These are phyloP conservation scores for Halophytophthora batemanensis DNA, from an alignment of 352 stramenopile species.

Conservation along the genomic window DNA sequence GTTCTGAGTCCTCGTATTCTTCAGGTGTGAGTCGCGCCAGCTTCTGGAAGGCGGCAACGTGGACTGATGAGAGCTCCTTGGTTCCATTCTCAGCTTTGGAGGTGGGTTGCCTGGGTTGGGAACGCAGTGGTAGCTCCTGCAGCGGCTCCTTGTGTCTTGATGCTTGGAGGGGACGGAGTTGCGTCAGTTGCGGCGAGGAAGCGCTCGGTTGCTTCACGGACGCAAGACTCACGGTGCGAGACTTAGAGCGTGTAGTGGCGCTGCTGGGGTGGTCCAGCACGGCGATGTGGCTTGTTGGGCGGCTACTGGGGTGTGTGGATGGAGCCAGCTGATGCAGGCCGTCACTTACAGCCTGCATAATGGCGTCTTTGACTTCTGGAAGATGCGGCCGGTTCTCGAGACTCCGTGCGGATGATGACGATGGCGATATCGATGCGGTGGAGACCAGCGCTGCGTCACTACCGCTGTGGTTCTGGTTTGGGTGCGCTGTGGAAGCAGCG, in stretches of 20 bases:
- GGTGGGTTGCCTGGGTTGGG: constrained; percentile 4
- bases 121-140: constrained; percentile 1
- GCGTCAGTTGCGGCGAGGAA: constrained; percentile 7
- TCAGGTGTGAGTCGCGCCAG: constrained; percentile 28
- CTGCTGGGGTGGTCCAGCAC: too few species aligned
- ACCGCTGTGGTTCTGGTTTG: too few species aligned
- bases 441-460: too few species aligned
- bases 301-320: too few species aligned
- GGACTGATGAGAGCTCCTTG: constrained; percentile 8
- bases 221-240: constrained; percentile 9
- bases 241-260: neutral
- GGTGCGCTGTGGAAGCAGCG: too few species aligned
- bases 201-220: constrained; percentile 1
- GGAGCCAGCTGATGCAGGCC: too few species aligned
- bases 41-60: constrained; percentile 12
- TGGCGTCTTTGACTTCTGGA: too few species aligned
- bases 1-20: constrained; percentile 56
- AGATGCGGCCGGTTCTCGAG: too few species aligned
- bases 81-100: constrained; percentile 2
- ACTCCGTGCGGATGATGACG: too few species aligned
- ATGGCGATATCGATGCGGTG: too few species aligned
- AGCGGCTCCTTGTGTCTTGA: constrained; percentile 4
- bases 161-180: constrained; percentile 14
- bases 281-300: too few species aligned
- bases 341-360: too few species aligned